A percentile compares a stretch with the other conserved stretches of the same genome.
These are phyloP conservation scores for Mucor piriformis DNA, from an alignment of 371 early-diverging fungal genomes.

Conservation along the genomic window DNA sequence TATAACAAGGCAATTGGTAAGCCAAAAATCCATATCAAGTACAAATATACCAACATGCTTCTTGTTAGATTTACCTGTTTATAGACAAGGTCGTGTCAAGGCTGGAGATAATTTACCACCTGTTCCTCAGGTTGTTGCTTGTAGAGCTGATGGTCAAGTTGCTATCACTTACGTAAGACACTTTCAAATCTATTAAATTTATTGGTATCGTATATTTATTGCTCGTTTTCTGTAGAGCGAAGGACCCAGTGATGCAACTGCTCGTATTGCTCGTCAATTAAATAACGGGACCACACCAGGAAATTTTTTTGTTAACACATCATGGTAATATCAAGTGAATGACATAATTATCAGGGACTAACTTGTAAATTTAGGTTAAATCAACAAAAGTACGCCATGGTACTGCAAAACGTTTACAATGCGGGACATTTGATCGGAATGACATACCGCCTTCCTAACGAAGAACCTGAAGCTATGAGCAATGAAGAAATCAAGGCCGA, in stretches of 20 bases:
- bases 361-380: conserved; percentile 27
- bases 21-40: not conserved
- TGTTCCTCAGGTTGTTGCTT: conserved; percentile 16
- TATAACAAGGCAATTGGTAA: conserved; percentile 8
- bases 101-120: conserved; percentile 5
- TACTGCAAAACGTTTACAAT: conserved; percentile 54
- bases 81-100: not conserved
- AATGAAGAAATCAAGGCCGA: conserved; percentile 51
- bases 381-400: conserved; percentile 56
- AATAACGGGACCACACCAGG: conserved; percentile 56
- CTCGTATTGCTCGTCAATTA: conserved; percentile 55
- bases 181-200: not conserved
- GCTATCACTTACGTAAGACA: conserved; percentile 60
- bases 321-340: conserved; percentile 43
- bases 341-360: no score
- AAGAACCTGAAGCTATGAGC: conserved; percentile 44
- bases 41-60: not conserved
- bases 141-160: conserved; percentile 56
- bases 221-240: conserved; percentile 43
- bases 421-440: conserved; percentile 65
- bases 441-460: conserved; percentile 59
- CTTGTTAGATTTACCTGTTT: conserved; percentile 17
- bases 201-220: not conserved
- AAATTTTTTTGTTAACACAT: conserved; percentile 63
- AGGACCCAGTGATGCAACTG: conserved; percentile 65